A percentile compares a stretch with the other conserved stretches of the same genome.
phyloP scores from a whole-genome alignment of 2,329 filamentous ascomycete genomes.

The Aspergillus tanneri region DNA sequence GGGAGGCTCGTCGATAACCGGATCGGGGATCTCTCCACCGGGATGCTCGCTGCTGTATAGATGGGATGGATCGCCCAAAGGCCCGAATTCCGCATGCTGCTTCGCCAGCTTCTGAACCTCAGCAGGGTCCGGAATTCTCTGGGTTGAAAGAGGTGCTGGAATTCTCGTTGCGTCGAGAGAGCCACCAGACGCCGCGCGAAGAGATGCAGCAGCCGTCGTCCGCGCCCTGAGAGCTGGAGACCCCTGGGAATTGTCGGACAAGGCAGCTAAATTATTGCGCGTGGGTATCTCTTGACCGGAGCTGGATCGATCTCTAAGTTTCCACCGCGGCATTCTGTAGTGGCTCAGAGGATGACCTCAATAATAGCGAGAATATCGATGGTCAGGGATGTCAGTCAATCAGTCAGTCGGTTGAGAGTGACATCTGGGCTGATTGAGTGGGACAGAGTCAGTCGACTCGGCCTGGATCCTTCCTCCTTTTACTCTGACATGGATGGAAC shows the following conservation, averaged over 20 bases:
- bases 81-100: slow-evolving; percentile 83
- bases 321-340: slow-evolving; percentile 24
- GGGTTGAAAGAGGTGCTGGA: not conserved
- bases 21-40: slow-evolving; percentile 71
- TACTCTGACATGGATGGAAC: no score
- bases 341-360: not conserved
- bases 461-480: no score
- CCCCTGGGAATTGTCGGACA: slow-evolving; percentile 7
- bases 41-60: slow-evolving; percentile 81
- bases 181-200: slow-evolving; percentile 17
- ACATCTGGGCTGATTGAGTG: no score
- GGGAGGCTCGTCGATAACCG: slow-evolving; percentile 85
- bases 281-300: slow-evolving; percentile 12
- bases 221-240: slow-evolving; percentile 1
- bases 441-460: no score
- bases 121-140: slow-evolving; percentile 47
- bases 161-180: slow-evolving; percentile 10
- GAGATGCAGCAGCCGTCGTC: slow-evolving; percentile 15
- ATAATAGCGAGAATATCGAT: not conserved
- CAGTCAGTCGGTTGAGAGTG: no score
- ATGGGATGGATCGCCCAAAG: slow-evolving; percentile 72
- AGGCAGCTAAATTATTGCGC: slow-evolving; percentile 3
- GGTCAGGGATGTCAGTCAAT: not conserved
- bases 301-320: slow-evolving; percentile 18
- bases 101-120: slow-evolving; percentile 70